Percentiles rank a stretch among this genome's conserved stretches.
These are phyloP conservation scores for Plasmodium malariae DNA, from an alignment of 169 alveolate species.

Conservation along the genomic window DNA sequence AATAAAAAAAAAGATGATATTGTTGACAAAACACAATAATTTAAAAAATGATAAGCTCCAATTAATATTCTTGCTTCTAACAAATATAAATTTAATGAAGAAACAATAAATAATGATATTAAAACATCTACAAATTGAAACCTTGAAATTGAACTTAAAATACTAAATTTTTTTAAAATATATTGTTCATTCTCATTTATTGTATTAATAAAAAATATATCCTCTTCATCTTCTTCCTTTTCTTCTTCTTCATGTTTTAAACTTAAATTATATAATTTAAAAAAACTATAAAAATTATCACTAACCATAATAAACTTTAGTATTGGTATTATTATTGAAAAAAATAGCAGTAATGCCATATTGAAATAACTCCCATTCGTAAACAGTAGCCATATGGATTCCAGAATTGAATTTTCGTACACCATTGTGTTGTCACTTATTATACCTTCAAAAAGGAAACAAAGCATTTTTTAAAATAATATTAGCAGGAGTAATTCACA, in stretches of 20 bases:
- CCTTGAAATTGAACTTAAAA: conserved; percentile 49
- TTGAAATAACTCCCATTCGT: conserved; percentile 47
- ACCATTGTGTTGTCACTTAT: conserved; percentile 21
- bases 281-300: conserved; percentile 60
- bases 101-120: conserved; percentile 56
- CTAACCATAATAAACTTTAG: conserved; percentile 60
- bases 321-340: conserved; percentile 61
- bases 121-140: conserved; percentile 74
- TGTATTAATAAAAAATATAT: conserved; percentile 36
- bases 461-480: conserved; percentile 1
- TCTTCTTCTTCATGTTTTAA: conserved; percentile 22
- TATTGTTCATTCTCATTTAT: conserved; percentile 43
- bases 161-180: conserved; percentile 38
- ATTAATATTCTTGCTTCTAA: conserved; percentile 48
- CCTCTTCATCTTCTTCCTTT: conserved; percentile 19
- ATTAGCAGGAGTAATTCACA: background rate
- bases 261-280: conserved; percentile 30
- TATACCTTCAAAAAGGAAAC: background rate
- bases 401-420: conserved; percentile 61
- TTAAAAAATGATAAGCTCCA: conserved; percentile 60
- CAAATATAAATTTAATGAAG: conserved; percentile 56
- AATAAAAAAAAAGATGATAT: conserved; percentile 50
- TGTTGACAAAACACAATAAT: conserved; percentile 56
- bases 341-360: conserved; percentile 47
- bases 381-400: conserved; percentile 59